Conservation (phyloP, 1,284 basidiomycete genomes). For the Gomphus bonarii region DNA sequence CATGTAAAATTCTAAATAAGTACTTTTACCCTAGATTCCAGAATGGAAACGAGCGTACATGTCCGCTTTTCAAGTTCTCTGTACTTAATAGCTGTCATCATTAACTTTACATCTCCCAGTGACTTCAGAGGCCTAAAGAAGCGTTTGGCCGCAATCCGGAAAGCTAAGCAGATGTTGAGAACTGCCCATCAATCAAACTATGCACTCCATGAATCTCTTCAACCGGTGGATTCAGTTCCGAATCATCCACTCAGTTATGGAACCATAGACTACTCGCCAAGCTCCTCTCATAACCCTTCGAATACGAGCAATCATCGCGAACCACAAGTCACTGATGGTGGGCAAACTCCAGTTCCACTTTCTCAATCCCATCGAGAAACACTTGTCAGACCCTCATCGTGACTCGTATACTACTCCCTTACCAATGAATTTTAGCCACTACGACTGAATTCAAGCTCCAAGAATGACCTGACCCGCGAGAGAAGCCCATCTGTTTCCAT, state of each 20-base stretch:
- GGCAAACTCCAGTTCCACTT: background rate
- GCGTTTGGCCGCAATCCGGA: constrained; percentile 47
- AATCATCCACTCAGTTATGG: background rate
- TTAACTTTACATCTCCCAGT: constrained; percentile 28
- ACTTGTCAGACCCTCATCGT: background rate
- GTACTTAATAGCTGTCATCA: constrained; percentile 1
- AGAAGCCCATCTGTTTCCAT: constrained; percentile 5
- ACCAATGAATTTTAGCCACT: background rate
- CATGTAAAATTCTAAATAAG: background rate
- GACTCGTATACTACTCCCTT: background rate
- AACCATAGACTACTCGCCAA: background rate
- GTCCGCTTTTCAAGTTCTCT: constrained; percentile 28
- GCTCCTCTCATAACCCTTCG: background rate
- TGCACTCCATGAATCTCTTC: background rate
- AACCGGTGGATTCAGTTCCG: background rate
- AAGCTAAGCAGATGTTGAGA: constrained; percentile 23
- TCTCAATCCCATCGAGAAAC: background rate
- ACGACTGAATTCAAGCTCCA: background rate
- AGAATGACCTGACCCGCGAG: constrained; percentile 11
- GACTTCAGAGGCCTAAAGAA: constrained; percentile 69
- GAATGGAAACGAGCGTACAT: constrained; percentile 82
- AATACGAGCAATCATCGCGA: background rate
- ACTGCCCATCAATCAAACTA: background rate
- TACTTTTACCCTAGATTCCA: constrained; percentile 38
- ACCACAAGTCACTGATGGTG: background rate